Evolutionary conservation across 2,329 filamentous ascomycete species (phyloP), one percentile per base, ranked within the genome.

Genomic region (Claviceps capensis): DNA sequence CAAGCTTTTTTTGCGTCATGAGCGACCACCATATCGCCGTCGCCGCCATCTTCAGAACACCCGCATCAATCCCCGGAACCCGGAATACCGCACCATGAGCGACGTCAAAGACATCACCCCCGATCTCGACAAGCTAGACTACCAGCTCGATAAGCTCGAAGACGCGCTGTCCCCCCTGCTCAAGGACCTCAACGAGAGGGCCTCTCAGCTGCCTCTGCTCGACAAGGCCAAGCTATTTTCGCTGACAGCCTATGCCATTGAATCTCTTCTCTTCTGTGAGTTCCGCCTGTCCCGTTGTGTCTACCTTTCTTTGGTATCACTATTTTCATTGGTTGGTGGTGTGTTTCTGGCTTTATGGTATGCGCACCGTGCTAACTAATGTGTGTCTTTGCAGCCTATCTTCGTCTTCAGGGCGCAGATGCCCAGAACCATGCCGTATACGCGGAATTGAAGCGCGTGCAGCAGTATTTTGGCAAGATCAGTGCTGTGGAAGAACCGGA

Each of bases 151-250:
- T 68, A 79, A 83, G 52, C 77, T 97, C 47, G 81, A 94, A 63
- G 78, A 83, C 38, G 75, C 79, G 4, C 74, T 97, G 30, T 70
- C 79, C 56, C 88, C 91, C n/a, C 71, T 97, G 5, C 70, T 95
- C 26, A 72, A 75, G 38, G 75, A 76, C 48, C 70, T 96, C 44
- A 73, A 80, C 49, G 79, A 83, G 42, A 78, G 81, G 52, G 81
- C 88, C 5, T 83, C 81, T 52, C 88, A 88, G 63, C 75, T 97
- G 30, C 90, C 91, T 1, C 76, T 97, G n/a, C 76, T 98, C 55
- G 91, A 97, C 72, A 90, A 88, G 71, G 89, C 93, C 7, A 96
- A 97, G 70, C 81, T 96, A 54, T 88, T 94, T 64, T 83, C 93
- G n/a, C 75, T 95, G 19, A 76, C 84, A 49, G 85, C 88, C 17